Evolutionary conservation across 176 grass and related monocot species (phyloP).

Genomic region (Rhynchospora pubera): DNA sequence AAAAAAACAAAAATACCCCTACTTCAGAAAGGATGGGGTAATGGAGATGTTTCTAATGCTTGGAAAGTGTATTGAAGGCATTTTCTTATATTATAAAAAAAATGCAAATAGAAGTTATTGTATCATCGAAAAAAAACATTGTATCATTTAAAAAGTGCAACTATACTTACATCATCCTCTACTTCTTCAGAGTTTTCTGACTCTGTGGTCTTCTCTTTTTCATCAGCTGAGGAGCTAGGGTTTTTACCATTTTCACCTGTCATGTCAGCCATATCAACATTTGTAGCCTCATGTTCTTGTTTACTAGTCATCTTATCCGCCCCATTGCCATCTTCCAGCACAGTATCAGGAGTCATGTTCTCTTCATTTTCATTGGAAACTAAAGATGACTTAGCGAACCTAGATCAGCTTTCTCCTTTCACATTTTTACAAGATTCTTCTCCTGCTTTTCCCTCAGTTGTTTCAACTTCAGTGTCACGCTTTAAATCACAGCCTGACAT

Average conservation of each 20-base stretch:
- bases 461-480: neutral
- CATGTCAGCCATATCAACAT: neutral
- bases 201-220: conserved; percentile 25
- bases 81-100: conserved; percentile 12
- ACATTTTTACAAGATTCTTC: neutral
- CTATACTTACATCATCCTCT: conserved; percentile 55
- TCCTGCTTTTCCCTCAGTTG: neutral
- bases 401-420: neutral
- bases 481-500: neutral
- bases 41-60: neutral
- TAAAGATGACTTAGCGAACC: neutral
- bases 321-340: neutral
- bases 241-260: conserved; percentile 18
- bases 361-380: conserved; percentile 8
- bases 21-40: neutral
- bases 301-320: conserved; percentile 1
- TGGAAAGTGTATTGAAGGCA: neutral
- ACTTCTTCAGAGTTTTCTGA: conserved; percentile 44
- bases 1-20: neutral
- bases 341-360: neutral
- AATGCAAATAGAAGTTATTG: neutral
- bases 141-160: conserved; percentile 15
- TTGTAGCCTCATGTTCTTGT: neutral
- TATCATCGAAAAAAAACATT: conserved; percentile 1
- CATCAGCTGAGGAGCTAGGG: conserved; percentile 12